These are phyloP conservation scores for Pichia gijzeniarum DNA, from an alignment of 805 yeast genomes.

Conservation along the genomic window DNA sequence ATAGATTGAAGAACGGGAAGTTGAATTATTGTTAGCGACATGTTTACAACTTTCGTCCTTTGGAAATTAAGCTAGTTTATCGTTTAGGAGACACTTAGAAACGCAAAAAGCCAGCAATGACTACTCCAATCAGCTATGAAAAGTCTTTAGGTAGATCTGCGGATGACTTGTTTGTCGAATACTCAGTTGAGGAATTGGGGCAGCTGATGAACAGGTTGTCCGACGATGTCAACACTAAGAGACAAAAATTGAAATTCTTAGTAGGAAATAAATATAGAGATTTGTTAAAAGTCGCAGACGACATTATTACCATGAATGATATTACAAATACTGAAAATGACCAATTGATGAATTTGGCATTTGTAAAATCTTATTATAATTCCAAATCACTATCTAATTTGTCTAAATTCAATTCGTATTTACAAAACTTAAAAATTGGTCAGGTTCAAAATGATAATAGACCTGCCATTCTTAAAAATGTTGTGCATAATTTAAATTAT, in stretches of 20 bases:
- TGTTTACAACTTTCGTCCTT: too few relatives aligned
- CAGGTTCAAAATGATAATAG: conserved; percentile 16
- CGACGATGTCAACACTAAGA: conserved; percentile 19
- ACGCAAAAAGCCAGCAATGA: neutral
- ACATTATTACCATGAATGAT: conserved; percentile 30
- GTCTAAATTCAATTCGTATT: conserved; percentile 15
- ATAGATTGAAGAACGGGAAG: too few relatives aligned
- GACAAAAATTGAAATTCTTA: conserved; percentile 24
- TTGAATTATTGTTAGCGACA: too few relatives aligned
- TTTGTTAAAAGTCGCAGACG: conserved; percentile 32
- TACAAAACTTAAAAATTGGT: conserved; percentile 5
- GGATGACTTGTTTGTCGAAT: conserved; percentile 23
- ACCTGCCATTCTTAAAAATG: conserved; percentile 19
- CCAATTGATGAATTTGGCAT: conserved; percentile 24
- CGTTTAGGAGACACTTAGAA: too few relatives aligned
- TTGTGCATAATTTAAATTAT: conserved; percentile 24
- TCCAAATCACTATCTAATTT: conserved; percentile 19
- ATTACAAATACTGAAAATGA: conserved; percentile 23
- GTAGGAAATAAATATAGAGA: conserved; percentile 33
- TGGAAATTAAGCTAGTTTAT: too few relatives aligned
- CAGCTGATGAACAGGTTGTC: conserved; percentile 18
- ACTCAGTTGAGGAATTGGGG: conserved; percentile 27
- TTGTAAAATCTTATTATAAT: conserved; percentile 25
- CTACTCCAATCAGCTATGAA: conserved; percentile 2
- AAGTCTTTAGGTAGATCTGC: conserved; percentile 10